Conservation (phyloP, 768 basidiomycete genomes). For the Trametes meyenii region DNA sequence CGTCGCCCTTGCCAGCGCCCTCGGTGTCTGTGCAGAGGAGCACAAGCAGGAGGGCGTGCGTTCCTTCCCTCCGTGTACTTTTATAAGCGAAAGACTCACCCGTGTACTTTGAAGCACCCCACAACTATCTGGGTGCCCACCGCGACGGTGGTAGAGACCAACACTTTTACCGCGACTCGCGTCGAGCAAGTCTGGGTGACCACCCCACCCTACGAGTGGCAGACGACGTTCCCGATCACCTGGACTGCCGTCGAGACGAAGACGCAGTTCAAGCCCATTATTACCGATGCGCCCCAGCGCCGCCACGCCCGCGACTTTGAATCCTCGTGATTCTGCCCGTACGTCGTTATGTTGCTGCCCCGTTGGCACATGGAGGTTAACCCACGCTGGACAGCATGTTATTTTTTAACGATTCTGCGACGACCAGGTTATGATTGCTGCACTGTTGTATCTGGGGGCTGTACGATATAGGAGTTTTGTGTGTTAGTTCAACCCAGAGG, state of each 20-base stretch:
- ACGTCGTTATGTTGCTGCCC: background rate
- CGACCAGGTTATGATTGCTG: background rate
- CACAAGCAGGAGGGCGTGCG: slow-evolving; percentile 13
- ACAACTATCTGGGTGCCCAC: slow-evolving; percentile 23
- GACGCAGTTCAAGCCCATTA: slow-evolving; percentile 16
- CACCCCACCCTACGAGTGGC: slow-evolving; percentile 17
- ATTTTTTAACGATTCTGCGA: background rate
- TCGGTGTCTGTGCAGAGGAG: slow-evolving; percentile 13
- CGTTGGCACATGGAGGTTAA: background rate
- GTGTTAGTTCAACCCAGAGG: too few relatives aligned
- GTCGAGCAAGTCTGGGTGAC: slow-evolving; percentile 22
- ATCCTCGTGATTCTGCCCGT: slow-evolving; percentile 6
- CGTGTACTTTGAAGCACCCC: background rate
- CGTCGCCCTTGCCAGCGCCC: slow-evolving; percentile 11
- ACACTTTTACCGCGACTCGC: slow-evolving; percentile 21
- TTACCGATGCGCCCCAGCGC: slow-evolving; percentile 9
- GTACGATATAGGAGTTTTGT: slow-evolving; percentile 1
- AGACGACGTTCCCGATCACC: slow-evolving; percentile 21
- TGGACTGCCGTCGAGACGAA: slow-evolving; percentile 17
- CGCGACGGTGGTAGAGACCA: slow-evolving; percentile 19
- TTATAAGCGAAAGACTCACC: background rate
- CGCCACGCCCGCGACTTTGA: slow-evolving; percentile 22
- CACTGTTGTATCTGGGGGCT: background rate
- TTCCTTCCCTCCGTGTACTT: background rate
- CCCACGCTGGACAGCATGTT: background rate